Evolutionary conservation across 2,329 filamentous ascomycete genomes (phyloP).

Genomic region (Ascosphaera apis): DNA sequence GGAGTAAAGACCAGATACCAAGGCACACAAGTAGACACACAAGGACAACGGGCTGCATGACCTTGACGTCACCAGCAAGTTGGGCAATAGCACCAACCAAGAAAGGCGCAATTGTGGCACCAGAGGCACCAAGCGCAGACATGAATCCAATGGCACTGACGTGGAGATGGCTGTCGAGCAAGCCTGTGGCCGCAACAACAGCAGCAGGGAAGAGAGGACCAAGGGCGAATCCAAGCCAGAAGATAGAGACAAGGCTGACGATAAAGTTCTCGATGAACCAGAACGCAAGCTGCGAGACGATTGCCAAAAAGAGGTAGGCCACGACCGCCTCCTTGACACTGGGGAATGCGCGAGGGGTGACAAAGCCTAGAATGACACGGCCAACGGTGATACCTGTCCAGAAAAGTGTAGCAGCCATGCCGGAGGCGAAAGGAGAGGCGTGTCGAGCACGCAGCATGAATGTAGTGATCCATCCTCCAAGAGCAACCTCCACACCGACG

Average conservation of each 20-base stretch:
- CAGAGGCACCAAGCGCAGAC: constrained; percentile 51
- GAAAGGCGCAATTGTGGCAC: constrained; percentile 29
- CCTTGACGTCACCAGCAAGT: constrained; percentile 32
- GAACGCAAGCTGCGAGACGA: constrained; percentile 47
- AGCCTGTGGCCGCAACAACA: constrained; percentile 48
- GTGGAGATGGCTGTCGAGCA: constrained; percentile 50
- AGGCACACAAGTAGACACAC: constrained; percentile 28
- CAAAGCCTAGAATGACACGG: constrained; percentile 47
- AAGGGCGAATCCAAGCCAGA: constrained; percentile 54
- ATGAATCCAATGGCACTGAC: constrained; percentile 64
- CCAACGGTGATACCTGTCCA: constrained; percentile 66
- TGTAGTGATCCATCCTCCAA: constrained; percentile 62
- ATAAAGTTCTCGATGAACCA: constrained; percentile 63
- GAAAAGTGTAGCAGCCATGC: constrained; percentile 57
- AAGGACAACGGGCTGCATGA: constrained; percentile 36
- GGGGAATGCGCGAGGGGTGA: constrained; percentile 38
- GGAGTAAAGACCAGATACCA: constrained; percentile 24
- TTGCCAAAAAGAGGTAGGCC: constrained; percentile 39
- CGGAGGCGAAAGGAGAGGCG: constrained; percentile 45
- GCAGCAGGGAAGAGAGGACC: constrained; percentile 59
- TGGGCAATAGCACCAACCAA: constrained; percentile 26
- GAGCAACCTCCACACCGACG: constrained; percentile 46
- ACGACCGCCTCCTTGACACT: constrained; percentile 46
- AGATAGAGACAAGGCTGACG: constrained; percentile 47
- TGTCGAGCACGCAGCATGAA: constrained; percentile 66